phyloP scores from a whole-genome alignment of 192 early-diverging fungal genomes.

The Gryganskiella cystojenkinii region DNA sequence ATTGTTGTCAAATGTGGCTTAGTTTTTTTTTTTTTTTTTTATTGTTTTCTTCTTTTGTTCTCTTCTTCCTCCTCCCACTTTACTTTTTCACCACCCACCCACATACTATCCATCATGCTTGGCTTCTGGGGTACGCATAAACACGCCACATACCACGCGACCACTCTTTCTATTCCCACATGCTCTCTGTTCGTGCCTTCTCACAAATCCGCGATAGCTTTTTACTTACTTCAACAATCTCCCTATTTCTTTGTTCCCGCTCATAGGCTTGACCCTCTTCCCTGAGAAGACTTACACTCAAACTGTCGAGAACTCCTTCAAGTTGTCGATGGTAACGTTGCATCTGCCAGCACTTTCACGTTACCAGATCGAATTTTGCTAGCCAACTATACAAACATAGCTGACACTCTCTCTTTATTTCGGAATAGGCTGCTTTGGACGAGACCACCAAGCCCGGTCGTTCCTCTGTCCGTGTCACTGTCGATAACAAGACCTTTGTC shows the following conservation, averaged over 20 bases:
- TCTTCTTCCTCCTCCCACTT: neutral
- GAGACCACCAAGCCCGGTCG: conserved; percentile 63
- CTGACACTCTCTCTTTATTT: neutral
- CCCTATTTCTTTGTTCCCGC: neutral
- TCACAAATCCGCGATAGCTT: neutral
- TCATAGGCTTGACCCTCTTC: conserved; percentile 67
- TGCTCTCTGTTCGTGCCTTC: neutral
- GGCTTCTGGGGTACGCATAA: conserved; percentile 66
- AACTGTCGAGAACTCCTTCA: conserved; percentile 78
- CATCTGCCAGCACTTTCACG: conserved; percentile 14
- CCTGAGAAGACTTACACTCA: conserved; percentile 78
- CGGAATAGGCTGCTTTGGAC: conserved; percentile 76
- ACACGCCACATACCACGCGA: neutral
- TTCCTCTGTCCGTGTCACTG: conserved; percentile 73
- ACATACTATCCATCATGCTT: conserved; percentile 53
- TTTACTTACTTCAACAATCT: neutral
- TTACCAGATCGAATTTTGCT: neutral
- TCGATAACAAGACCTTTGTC: conserved; percentile 76
- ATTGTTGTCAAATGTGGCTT: conserved; percentile 19
- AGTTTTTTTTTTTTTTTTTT: neutral
- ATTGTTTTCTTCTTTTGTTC: conserved; percentile 6
- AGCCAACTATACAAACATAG: neutral
- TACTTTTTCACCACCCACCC: neutral
- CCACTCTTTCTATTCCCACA: neutral
- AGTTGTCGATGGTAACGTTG: conserved; percentile 79